Base-by-base conservation (phyloP, 1,284 basidiomycete genomes). In the Wolfiporia cocos region DNA sequence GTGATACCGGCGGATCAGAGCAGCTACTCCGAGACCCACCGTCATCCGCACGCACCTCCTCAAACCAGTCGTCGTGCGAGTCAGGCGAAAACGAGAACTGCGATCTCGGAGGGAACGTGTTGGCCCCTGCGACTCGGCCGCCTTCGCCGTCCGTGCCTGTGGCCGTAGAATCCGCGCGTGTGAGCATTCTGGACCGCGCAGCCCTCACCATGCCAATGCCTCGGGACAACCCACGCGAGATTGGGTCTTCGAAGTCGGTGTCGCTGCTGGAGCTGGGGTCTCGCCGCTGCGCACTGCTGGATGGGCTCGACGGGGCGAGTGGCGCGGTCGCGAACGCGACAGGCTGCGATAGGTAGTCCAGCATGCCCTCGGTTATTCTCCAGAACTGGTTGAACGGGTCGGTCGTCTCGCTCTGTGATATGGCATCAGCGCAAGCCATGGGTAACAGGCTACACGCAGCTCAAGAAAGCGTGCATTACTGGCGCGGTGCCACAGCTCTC, bases 321-420 rank as follows among this genome's bases (percentile, higher is more conserved):
- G 87, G 86, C 14, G 81, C 80, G 3, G 84, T 86, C 5, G 86
- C 78, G 56, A 90, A 90, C n/a, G 87, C 87, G 18, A 90, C 84
- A 2, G 86, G 86, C 53, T 87, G 85, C 5, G 84, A 84, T 15
- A 90, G 70, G 53, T 86, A 81, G 52, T 89, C 85, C 35, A 89
- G 62, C 74, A 87, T 81, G 34, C 82, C 86, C 61, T 89, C 82
- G 65, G 87, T 84, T 29, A 83, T 85, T 53, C 75, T 80, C 87
- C 87, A 90, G 54, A 89, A 90, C 50, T 86, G 76, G 56, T 88
- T 87, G 67, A 90, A 90, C 4, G 83, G 80, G 55, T 89, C 86
- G 5, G 81, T 77, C 4, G 56, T 50, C 31, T 63, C 59, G 43
- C 58, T 60, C 59, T 61, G 26, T 3, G 30, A 24, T 11, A 22